Evolutionary conservation across 768 basidiomycete genomes (phyloP).

Genomic region (Xerocomellus intermedius): DNA sequence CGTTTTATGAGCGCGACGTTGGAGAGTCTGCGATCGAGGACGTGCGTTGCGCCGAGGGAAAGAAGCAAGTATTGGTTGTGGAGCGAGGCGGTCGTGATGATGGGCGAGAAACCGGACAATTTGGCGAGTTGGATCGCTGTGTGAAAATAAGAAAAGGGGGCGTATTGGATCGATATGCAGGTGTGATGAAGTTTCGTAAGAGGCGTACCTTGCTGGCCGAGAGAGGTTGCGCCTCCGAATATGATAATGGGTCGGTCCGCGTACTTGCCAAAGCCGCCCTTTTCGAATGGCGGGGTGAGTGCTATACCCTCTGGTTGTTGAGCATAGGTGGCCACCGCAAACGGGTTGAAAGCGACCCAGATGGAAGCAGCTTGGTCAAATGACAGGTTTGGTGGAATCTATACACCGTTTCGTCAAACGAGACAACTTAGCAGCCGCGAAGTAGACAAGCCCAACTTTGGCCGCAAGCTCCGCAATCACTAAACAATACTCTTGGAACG

Average conservation of each 20-base stretch:
- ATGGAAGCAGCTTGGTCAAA: conserved; percentile 39
- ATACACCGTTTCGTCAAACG: neutral
- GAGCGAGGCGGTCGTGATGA: conserved; percentile 39
- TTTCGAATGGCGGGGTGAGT: conserved; percentile 29
- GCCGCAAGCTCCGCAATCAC: conserved; percentile 10
- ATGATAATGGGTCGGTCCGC: conserved; percentile 32
- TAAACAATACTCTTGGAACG: conserved; percentile 27
- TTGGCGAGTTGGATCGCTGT: conserved; percentile 33
- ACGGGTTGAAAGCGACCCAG: conserved; percentile 32
- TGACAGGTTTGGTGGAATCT: conserved; percentile 35
- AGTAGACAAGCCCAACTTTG: conserved; percentile 2
- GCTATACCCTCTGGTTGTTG: conserved; percentile 26
- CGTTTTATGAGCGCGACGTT: neutral
- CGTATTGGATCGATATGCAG: too few species aligned
- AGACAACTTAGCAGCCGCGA: neutral
- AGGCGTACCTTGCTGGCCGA: conserved; percentile 36
- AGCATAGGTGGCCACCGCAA: conserved; percentile 34
- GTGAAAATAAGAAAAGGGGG: too few species aligned
- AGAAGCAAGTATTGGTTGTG: conserved; percentile 31
- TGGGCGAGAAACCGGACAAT: conserved; percentile 34
- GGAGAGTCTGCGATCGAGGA: conserved; percentile 32
- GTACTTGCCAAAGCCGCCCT: conserved; percentile 30
- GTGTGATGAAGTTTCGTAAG: too few species aligned
- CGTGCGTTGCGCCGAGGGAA: conserved; percentile 37
- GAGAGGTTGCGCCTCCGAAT: conserved; percentile 36